Base-by-base conservation (phyloP, 2,329 filamentous ascomycete genomes). In the Colletotrichum sp. region DNA sequence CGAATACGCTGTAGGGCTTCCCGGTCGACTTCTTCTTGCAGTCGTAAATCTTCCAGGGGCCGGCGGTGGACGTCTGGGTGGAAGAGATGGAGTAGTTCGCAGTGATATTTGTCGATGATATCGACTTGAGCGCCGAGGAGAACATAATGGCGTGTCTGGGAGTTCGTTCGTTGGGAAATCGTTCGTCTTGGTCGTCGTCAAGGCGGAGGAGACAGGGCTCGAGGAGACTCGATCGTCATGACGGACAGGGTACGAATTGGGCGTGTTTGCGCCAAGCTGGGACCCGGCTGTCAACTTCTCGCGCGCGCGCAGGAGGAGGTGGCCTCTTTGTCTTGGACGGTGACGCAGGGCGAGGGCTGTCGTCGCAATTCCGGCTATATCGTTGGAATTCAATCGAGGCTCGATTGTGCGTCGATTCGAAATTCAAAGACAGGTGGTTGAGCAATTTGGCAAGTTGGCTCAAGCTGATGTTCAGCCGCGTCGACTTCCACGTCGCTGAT, bases 41-140 rank as follows among this genome's bases (percentile, higher is more conserved):
- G 87, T 98, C 96, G 89, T 96, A 96, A 81, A 99, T 97, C 88
- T 96, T 98, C 97, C 97, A 99, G 75, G 96, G 95, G 21, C 97
- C 97, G 18, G 96, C 95, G 68, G 92, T 92, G 68, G 95, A 94
- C n/a, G 92, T 93, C 13, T 94, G 91, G 76, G 92, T 92, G 30
- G 93, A 90, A 26, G 95, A 93, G 79, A 99, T 89, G 80, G 94
- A 92, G 86, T 99, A 99, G 87, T 98, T 98, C 83, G 94, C 93
- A 76, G 93, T 93, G 87, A 99, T 99, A 86, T 98, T 98, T 76
- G 95, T 90, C 80, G 91, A 96, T 79, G 93, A 94, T 84, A 99
- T 96, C 78, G 96, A 98, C 87, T 99, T 99, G 84, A 99, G 91
- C 79, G 95, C 95, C 77, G 93, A 96, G 82, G 95, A 95, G 86